Evolutionary conservation across 2,329 filamentous ascomycete genomes (phyloP).

Genomic region (Scytalidium lignicola): DNA sequence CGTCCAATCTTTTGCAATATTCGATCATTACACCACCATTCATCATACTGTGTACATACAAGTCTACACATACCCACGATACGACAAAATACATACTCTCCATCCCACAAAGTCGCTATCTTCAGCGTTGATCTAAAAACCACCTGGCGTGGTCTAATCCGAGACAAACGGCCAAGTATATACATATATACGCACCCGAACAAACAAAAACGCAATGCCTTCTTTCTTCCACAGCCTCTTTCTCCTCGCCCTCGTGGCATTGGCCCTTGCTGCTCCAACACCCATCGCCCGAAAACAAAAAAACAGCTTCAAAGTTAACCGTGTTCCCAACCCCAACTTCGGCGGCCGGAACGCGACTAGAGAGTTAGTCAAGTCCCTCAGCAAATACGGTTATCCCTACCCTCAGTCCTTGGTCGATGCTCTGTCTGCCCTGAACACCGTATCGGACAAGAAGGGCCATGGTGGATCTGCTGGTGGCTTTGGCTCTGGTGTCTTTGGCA

Average conservation of each 20-base stretch:
- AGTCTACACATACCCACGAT: not conserved
- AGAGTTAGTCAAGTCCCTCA: slow-evolving; percentile 61
- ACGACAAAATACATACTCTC: not conserved
- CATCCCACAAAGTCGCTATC: not conserved
- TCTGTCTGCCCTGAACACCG: slow-evolving; percentile 12
- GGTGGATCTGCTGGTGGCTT: not conserved
- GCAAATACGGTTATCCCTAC: slow-evolving; percentile 59
- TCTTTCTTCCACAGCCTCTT: slow-evolving; percentile 30
- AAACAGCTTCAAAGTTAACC: slow-evolving; percentile 27
- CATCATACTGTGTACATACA: not conserved
- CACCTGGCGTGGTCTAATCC: not conserved
- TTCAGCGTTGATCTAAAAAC: not conserved
- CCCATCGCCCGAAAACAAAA: slow-evolving; percentile 39
- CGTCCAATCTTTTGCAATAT: not conserved
- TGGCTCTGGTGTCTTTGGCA: not conserved
- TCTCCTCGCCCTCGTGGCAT: slow-evolving; percentile 41
- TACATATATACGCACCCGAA: slow-evolving; percentile 5
- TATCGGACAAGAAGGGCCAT: slow-evolving; percentile 8
- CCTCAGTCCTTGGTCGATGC: slow-evolving; percentile 37
- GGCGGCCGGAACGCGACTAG: slow-evolving; percentile 19
- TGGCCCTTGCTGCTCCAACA: slow-evolving; percentile 42
- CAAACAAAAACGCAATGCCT: slow-evolving; percentile 18
- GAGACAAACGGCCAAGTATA: not conserved
- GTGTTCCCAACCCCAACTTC: slow-evolving; percentile 38
- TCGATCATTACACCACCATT: not conserved